phyloP scores from a whole-genome alignment of 805 yeast genomes.

The Yarrowia yakushimensis region DNA sequence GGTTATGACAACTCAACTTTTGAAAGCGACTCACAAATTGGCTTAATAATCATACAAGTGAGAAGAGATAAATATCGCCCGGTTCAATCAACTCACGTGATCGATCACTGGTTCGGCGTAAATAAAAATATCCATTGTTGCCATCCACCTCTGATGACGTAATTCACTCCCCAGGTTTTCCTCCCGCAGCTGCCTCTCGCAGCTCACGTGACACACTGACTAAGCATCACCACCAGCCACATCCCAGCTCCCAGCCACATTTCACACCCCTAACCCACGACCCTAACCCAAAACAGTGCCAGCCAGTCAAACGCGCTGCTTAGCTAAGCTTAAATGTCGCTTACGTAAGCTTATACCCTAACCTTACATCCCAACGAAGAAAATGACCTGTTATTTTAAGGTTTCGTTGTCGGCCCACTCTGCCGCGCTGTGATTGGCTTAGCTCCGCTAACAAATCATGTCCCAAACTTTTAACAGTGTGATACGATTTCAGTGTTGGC shows the following conservation, averaged over 20 bases:
- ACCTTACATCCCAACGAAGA: neutral
- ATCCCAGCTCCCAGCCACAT: neutral
- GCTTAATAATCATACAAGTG: neutral
- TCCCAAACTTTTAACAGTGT: conserved; percentile 21
- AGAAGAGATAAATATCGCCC: neutral
- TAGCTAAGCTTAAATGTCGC: neutral
- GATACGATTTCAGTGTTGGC: conserved; percentile 23
- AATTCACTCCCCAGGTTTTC: too few relatives aligned
- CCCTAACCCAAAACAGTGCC: neutral
- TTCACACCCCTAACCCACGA: neutral
- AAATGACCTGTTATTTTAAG: conserved; percentile 16
- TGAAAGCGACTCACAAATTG: too few relatives aligned
- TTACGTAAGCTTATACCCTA: neutral
- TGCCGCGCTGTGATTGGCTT: conserved; percentile 19
- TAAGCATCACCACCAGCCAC: conserved; percentile 7
- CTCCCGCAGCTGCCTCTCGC: neutral
- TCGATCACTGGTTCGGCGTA: neutral
- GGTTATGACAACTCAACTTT: conserved; percentile 15
- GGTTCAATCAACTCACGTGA: neutral
- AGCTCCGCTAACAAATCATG: conserved; percentile 14
- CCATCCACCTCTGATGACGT: too few relatives aligned
- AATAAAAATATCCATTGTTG: too few relatives aligned
- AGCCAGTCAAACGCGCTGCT: neutral
- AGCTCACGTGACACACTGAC: neutral
- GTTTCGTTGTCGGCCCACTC: conserved; percentile 22